These are phyloP conservation scores for Pseudogymnoascus sp. DNA, from an alignment of 2,329 filamentous ascomycete species.

Conservation along the genomic window DNA sequence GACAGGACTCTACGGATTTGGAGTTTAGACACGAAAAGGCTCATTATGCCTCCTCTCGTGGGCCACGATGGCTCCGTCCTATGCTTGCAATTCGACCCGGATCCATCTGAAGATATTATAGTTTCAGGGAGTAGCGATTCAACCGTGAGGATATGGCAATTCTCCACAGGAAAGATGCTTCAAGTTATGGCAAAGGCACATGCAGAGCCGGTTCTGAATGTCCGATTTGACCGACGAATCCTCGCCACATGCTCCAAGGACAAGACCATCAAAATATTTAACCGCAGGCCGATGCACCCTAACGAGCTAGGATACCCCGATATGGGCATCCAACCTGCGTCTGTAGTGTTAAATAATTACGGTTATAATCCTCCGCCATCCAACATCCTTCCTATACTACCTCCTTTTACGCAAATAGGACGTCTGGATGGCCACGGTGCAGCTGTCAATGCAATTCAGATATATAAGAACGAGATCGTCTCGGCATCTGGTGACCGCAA, in stretches of 20 bases:
- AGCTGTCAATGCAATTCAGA: slow-evolving; percentile 93
- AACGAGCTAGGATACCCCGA: slow-evolving; percentile 50
- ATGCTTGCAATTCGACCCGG: slow-evolving; percentile 89
- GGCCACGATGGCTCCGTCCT: slow-evolving; percentile 83
- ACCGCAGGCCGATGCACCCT: slow-evolving; percentile 58
- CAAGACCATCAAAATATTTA: slow-evolving; percentile 95
- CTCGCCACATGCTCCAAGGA: slow-evolving; percentile 97
- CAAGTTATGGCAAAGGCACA: slow-evolving; percentile 72
- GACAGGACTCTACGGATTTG: slow-evolving; percentile 84
- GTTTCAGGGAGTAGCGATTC: slow-evolving; percentile 92
- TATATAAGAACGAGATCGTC: slow-evolving; percentile 76
- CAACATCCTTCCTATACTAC: slow-evolving; percentile 44
- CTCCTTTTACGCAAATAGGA: slow-evolving; percentile 70
- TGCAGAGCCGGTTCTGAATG: slow-evolving; percentile 82
- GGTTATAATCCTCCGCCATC: slow-evolving; percentile 39
- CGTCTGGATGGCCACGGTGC: slow-evolving; percentile 76
- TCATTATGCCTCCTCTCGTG: slow-evolving; percentile 63
- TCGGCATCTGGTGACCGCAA: slow-evolving; percentile 90
- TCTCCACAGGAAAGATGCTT: slow-evolving; percentile 79
- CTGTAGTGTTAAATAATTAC: slow-evolving; percentile 44
- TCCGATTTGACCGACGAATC: slow-evolving; percentile 84
- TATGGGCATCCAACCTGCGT: slow-evolving; percentile 42
- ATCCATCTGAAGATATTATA: slow-evolving; percentile 81
- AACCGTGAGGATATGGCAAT: slow-evolving; percentile 83
- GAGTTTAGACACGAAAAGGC: slow-evolving; percentile 73